Percentiles rank a stretch among this genome's conserved stretches.
Evolutionary conservation across 148 eudicot species (phyloP).

Genomic region (Vaccinium macrocarpon): DNA sequence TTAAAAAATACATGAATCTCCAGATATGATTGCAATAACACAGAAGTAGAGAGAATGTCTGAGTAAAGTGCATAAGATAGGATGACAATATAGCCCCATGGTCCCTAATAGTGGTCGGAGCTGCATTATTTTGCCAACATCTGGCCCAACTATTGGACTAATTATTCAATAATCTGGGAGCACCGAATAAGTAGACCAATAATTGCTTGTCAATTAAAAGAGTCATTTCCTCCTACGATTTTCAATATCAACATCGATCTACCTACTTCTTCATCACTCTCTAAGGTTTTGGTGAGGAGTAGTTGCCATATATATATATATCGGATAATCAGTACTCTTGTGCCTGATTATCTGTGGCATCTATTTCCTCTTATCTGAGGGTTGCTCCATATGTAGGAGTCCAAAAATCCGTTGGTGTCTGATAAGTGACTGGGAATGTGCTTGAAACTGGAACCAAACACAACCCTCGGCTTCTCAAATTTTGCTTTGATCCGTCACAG

Average conservation of each 20-base stretch:
- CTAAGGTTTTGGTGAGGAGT: slow-evolving; percentile 18
- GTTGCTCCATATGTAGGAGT: slow-evolving; percentile 87
- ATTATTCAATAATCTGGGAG: no score
- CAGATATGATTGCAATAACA: no score
- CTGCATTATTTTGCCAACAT: slow-evolving; percentile 38
- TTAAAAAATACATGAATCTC: no score
- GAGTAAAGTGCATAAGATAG: no score
- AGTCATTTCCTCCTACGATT: slow-evolving; percentile 17
- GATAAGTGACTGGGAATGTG: slow-evolving; percentile 84
- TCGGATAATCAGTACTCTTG: slow-evolving; percentile 8
- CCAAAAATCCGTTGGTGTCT: slow-evolving; percentile 86
- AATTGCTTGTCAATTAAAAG: slow-evolving; percentile 18
- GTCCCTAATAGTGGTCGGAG: slow-evolving; percentile 30
- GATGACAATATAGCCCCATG: slow-evolving; percentile 3
- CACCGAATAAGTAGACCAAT: slow-evolving; percentile 7
- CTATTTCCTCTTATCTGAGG: slow-evolving; percentile 44
- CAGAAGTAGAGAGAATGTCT: no score
- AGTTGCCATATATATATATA: no score
- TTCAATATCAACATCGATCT: slow-evolving; percentile 16
- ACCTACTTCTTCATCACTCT: slow-evolving; percentile 14
- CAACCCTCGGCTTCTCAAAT: slow-evolving; percentile 77
- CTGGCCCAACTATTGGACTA: not conserved
- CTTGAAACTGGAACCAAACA: slow-evolving; percentile 90
- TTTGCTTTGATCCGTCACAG: slow-evolving; percentile 58
- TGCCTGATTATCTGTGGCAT: not conserved